A percentile compares a stretch with the other conserved stretches of the same genome.
Evolutionary conservation across 2,329 filamentous ascomycete species (phyloP).

Genomic region (Sphaerostilbella broomeana): DNA sequence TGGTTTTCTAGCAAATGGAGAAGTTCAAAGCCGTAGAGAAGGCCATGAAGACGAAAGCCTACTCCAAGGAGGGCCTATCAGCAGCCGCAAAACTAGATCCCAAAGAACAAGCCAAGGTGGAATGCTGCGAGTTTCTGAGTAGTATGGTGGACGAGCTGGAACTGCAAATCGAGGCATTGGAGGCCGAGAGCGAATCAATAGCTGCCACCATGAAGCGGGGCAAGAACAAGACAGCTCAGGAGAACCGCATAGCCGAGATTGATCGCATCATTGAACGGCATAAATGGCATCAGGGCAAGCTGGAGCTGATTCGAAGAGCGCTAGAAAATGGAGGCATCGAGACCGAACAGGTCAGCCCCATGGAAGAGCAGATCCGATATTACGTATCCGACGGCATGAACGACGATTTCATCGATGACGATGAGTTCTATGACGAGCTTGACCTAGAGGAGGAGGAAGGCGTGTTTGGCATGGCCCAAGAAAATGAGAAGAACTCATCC

Average conservation of each 20-base stretch:
- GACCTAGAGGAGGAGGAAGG: conserved; percentile 90
- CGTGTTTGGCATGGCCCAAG: conserved; percentile 69
- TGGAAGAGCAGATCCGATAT: conserved; percentile 90
- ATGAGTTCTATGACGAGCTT: conserved; percentile 90
- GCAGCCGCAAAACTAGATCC: conserved; percentile 90
- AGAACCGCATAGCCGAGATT: conserved; percentile 81
- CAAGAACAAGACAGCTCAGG: conserved; percentile 77
- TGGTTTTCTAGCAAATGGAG: conserved; percentile 77
- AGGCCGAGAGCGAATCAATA: conserved; percentile 82
- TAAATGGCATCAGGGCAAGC: conserved; percentile 91
- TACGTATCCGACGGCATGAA: conserved; percentile 89
- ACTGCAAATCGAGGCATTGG: conserved; percentile 84
- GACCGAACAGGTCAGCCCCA: conserved; percentile 73
- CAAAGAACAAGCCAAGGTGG: conserved; percentile 92
- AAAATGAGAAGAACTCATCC: conserved; percentile 85
- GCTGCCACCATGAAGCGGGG: conserved; percentile 90
- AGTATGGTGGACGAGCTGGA: conserved; percentile 88
- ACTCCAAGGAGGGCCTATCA: conserved; percentile 94
- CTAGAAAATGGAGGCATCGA: conserved; percentile 92
- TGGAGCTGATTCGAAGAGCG: conserved; percentile 83
- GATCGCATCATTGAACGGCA: conserved; percentile 80
- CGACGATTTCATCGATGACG: conserved; percentile 87
- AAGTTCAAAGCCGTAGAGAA: conserved; percentile 99
- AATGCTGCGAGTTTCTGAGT: conserved; percentile 79
- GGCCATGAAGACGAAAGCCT: conserved; percentile 99